Evolutionary conservation across 2,329 filamentous ascomycete genomes (phyloP).

Genomic region (Dactylonectria estremocensis): DNA sequence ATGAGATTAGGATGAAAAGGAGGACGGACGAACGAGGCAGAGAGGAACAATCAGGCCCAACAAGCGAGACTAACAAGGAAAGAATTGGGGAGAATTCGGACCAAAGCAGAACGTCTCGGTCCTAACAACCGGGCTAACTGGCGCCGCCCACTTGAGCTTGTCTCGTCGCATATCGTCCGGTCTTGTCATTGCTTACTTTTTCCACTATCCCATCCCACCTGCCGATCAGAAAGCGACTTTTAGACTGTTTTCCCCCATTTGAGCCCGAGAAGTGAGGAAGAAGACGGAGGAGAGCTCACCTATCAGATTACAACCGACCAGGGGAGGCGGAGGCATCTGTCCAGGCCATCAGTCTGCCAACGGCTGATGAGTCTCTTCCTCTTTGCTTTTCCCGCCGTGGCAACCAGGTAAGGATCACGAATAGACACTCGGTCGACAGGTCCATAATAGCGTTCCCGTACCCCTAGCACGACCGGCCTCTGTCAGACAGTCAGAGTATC

Average conservation of each 20-base stretch:
- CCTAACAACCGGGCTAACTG: constrained; percentile 26
- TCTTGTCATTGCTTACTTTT: constrained; percentile 39
- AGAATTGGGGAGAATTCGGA: constrained; percentile 15
- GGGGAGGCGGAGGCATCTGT: constrained; percentile 33
- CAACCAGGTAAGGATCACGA: constrained; percentile 43
- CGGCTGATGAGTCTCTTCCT: constrained; percentile 41
- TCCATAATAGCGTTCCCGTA: constrained; percentile 38
- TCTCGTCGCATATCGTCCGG: constrained; percentile 28
- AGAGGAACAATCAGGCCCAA: constrained; percentile 8
- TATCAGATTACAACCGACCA: constrained; percentile 41
- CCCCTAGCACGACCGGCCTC: constrained; percentile 44
- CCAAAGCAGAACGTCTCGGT: constrained; percentile 33
- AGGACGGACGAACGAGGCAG: constrained; percentile 2
- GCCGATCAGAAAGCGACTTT: constrained; percentile 38
- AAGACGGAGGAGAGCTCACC: constrained; percentile 27
- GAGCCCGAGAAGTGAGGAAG: constrained; percentile 10
- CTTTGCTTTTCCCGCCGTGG: constrained; percentile 42
- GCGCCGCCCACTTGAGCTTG: constrained; percentile 30
- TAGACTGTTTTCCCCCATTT: constrained; percentile 21
- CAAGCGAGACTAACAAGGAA: constrained; percentile 21
- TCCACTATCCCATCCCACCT: constrained; percentile 24
- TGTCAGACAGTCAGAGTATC: constrained; percentile 30
- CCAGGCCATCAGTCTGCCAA: constrained; percentile 36
- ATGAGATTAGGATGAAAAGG: constrained; percentile 24
- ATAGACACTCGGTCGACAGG: constrained; percentile 43